Base-by-base conservation (phyloP, 2,329 filamentous ascomycete species). In the Aspergillus caelatus region DNA sequence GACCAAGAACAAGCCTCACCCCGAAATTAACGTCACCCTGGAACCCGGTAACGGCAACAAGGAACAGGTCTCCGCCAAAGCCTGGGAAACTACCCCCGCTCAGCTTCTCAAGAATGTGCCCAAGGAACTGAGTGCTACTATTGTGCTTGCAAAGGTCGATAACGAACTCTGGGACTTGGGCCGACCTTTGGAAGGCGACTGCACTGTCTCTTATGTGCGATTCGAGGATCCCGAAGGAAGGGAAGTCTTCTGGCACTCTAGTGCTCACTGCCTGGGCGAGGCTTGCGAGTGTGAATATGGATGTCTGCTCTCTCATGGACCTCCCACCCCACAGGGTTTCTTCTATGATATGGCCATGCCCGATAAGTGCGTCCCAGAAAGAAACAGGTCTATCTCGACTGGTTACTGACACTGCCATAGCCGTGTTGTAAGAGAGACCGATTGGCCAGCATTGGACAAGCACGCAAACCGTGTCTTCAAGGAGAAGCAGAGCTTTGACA, bases 181-280 rank as follows among this genome's bases (percentile, higher is more conserved):
- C 74, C 85, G 95, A 60, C 94, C 94, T 6, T 82, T 99, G 41
- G 95, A 98, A 84, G 89, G 88, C 80, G 92, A 89, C 82, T 95
- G 92, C 82, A 91, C 88, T 71, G 86, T 99, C 32, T 91, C 94
- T 74, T 85, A 97, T 60, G 85, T 98, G 67, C 89, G 91, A 68
- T 99, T 98, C 72, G 89, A 93, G 57, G 82, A 90, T 77, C 74
- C 78, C 1, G 80, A 91, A 80, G 94, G 93, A 73, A 94, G 95
- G 82, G 92, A 92, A 78, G 94, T 98, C 62, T 99, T 97, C 82
- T 99, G 94, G 94, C 95, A 98, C 80, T 96, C 93, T 23, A 94
- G 91, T 72, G 95, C 95, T 52, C 95, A 99, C 78, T 90, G 96
- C 68, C 87, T 99, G n/a, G 95, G 95, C 70, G 95, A 98, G 80